Base-by-base conservation (phyloP, 331 rosid genomes). In the Malus hybrid region DNA sequence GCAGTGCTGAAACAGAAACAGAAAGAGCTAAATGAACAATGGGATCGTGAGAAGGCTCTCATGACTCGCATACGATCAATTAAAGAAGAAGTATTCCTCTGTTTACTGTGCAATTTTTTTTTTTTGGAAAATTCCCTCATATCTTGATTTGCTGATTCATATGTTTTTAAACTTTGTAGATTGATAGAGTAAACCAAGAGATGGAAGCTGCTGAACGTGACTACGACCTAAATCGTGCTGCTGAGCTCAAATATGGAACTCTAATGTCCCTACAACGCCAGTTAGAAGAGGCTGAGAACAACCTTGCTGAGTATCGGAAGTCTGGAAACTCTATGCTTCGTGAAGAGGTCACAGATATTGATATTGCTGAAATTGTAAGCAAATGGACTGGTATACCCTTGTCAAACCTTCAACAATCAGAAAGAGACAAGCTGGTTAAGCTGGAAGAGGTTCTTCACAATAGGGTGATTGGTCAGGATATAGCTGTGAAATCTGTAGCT, bases 131-230 rank as follows among this genome's bases (percentile, higher is more conserved):
- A 6, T 46, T 11, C 15, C 19, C 5, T 54, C 16, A 13, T 76
- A 4, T 5, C 48, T 61, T 77, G 39, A 54, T 15, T 60, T 15
- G 18, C 24, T 20, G 24, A 29, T 3, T 1, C 46, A 24, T 39
- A 4, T 64, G 15, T 61, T 59, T n/a, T 36, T 3, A 10, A 56
- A 31, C 50, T 80, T 16, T 80, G 75, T 81, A 95, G 98, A 90
- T 95, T 77, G 99, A 89, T 80, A 87, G 99, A 85, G 99, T 95
- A 71, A 95, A 95, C 90, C 87, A 87, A 27, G 99, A 95, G 86
- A 89, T 95, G 91, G 97, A 92, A 75, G 97, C 99, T 70, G 97
- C 99, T 46, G 97, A 90, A 80, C 95, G 97, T 62, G 99, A 91
- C 69, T 90, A 90, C 82, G 87, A 95, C 83, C 82, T 95, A 70